Base-by-base conservation (phyloP, 441 rosid genomes). In the Jatropha multifida region DNA sequence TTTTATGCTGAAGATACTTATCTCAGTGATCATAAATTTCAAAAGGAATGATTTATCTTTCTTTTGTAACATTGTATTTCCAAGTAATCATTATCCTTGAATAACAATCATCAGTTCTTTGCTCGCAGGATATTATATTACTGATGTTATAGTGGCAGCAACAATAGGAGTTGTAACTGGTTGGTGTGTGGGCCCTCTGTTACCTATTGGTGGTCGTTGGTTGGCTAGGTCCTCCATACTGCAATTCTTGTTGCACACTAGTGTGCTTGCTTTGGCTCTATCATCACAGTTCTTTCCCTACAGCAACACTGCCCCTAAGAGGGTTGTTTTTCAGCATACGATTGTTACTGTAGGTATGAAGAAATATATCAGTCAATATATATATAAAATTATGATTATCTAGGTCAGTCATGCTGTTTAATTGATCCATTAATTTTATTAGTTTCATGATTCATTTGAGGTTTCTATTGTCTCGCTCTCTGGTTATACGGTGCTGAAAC, bases 211-310 rank as follows among this genome's bases (percentile, higher is more conserved):
- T 56, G 89, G 92, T 74, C 85, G 75, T 73, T 94, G 92, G 96
- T 83, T 96, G 69, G 97, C 97, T 32, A 90, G 86, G 80, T 81
- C 96, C 56, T 87, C 91, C 11, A 85, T 94, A 78, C 74, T 94
- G 91, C 85, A 85, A 79, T 88, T 91, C 84, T 82, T 94, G 86
- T 75, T 96, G 79, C 92, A 96, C 68, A 81, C 90, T 70, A 86
- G 78, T 60, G 84, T 96, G 77, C 84, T 89, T 77, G 86, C 87
- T 79, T 68, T 96, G 86, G 99, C 99, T 8, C 76, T 96, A 41
- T 87, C 99, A n/a, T 92, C 97, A 14, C 98, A 87, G 81, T 85
- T 92, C 81, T 96, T 96, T 85, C 99, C 99, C 38, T 96, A 96
- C 80, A 90, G 94, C 83, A 86, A 74, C 41, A 85, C 81, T 80